Evolutionary conservation across 176 grass and related monocot species (phyloP).

Genomic region (Metroxylon sagu): DNA sequence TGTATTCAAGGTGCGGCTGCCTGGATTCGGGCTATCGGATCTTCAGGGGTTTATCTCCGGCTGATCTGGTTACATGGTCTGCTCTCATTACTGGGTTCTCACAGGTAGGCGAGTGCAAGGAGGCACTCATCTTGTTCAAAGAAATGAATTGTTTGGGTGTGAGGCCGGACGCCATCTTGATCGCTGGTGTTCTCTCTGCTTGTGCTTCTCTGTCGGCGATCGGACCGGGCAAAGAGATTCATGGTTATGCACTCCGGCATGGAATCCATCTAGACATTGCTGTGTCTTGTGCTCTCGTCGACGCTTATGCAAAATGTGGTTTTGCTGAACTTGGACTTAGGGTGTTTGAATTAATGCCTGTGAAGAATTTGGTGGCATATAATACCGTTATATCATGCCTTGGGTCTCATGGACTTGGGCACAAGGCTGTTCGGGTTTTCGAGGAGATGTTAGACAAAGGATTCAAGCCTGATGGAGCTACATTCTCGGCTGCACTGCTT

Average conservation of each 20-base stretch:
- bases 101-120: conserved; percentile 11
- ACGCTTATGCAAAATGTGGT: conserved; percentile 72
- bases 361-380: conserved; percentile 41
- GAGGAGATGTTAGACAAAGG: conserved; percentile 37
- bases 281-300: conserved; percentile 46
- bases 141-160: conserved; percentile 32
- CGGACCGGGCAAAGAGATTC: conserved; percentile 34
- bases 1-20: conserved; percentile 46
- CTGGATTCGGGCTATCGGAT: conserved; percentile 24
- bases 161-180: conserved; percentile 40
- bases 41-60: conserved; percentile 25
- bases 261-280: conserved; percentile 20
- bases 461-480: conserved; percentile 37
- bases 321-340: conserved; percentile 28
- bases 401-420: conserved; percentile 41
- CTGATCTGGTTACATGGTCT: conserved; percentile 57
- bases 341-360: conserved; percentile 30
- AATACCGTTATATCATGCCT: conserved; percentile 57
- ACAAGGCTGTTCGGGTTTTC: conserved; percentile 34
- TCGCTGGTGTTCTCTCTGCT: conserved; percentile 41
- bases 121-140: conserved; percentile 40
- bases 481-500: conserved; percentile 50
- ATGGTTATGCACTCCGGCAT: conserved; percentile 37
- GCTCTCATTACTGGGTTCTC: conserved; percentile 51
- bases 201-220: conserved; percentile 37